Evolutionary conservation across 2,329 filamentous ascomycete species (phyloP), one percentile per base, ranked within the genome.

Genomic region (Geosmithia flava): DNA sequence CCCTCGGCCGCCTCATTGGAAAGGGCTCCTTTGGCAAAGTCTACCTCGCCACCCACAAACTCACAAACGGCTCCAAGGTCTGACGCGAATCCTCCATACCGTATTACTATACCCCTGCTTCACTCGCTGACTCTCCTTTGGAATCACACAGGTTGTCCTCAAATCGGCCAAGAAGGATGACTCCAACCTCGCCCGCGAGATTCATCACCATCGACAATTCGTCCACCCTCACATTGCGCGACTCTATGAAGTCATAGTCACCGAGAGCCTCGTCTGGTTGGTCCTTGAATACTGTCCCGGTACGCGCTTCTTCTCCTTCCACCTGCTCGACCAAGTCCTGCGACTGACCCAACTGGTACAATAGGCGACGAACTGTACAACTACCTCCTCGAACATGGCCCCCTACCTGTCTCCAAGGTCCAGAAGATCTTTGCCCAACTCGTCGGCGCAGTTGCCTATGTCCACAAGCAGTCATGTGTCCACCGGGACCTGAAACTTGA

Each of bases 11-110:
- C 51, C 74, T 98, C 50, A 95, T 98, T 62, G 93, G 93, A 55
- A 98, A 97, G 63, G 93, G 93, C 50, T 96, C 90, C 53, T 98
- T 98, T 67, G 93, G 93, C 59, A 97, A 96, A 69, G 93, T 98
- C 59, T 98, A 98, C 66, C 76, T 98, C 50, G 93, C 91, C 50
- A 81, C 83, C 44, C 93, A 98, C 67, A 97, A 96, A 67, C 87
- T 98, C 65, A 97, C 88, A 60, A 96, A 96, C 81, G 91, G 90
- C 60, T 95, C 90, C 62, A 97, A 96, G 80, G 89, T 91, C 60
- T 16, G 39, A 43, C 8, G 44, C 44, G 42, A 42, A 19, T 10
- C 40, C 33, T 37, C 42, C 17, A 10, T 16, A 19, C 20, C 42
- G 8, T 23, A 3, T 30, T 20, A 13, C 43, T 40, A 42, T 30